phyloP scores from a whole-genome alignment of 306 rosid genomes.

The Sphenostylis stenocarpa region DNA sequence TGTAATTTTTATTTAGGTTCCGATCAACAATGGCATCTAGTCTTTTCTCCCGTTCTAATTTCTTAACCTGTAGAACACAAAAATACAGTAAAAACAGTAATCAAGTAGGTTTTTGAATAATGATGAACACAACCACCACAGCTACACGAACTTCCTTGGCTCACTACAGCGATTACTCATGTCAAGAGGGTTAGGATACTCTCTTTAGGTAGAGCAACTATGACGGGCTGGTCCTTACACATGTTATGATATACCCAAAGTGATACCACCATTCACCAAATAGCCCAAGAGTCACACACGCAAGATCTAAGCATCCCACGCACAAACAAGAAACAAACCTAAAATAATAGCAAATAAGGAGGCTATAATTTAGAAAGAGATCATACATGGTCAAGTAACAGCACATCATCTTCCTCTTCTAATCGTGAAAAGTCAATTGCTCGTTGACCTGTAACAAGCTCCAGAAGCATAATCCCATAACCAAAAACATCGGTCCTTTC shows the following conservation, averaged over 20 bases:
- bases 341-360: constrained; percentile 6
- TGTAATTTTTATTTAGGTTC: constrained; percentile 61
- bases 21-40: constrained; percentile 78
- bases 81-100: not conserved
- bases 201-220: not conserved
- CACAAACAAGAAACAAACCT: constrained; percentile 22
- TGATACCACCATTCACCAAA: not conserved
- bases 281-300: constrained; percentile 13
- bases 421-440: constrained; percentile 96
- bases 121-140: constrained; percentile 5
- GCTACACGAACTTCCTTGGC: constrained; percentile 7
- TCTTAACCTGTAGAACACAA: constrained; percentile 67
- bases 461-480: constrained; percentile 95
- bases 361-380: constrained; percentile 14
- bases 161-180: not conserved
- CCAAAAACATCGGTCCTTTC: constrained; percentile 99
- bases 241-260: constrained; percentile 2
- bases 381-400: constrained; percentile 93
- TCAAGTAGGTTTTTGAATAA: constrained; percentile 7
- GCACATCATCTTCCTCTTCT: constrained; percentile 97
- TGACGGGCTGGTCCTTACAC: not conserved
- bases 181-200: not conserved
- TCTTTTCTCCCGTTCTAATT: constrained; percentile 85
- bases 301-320: constrained; percentile 27
- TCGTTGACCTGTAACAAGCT: constrained; percentile 93